Evolutionary conservation across 495 filamentous ascomycete genomes (phyloP).

Genomic region (Aspergillus conjunctus): DNA sequence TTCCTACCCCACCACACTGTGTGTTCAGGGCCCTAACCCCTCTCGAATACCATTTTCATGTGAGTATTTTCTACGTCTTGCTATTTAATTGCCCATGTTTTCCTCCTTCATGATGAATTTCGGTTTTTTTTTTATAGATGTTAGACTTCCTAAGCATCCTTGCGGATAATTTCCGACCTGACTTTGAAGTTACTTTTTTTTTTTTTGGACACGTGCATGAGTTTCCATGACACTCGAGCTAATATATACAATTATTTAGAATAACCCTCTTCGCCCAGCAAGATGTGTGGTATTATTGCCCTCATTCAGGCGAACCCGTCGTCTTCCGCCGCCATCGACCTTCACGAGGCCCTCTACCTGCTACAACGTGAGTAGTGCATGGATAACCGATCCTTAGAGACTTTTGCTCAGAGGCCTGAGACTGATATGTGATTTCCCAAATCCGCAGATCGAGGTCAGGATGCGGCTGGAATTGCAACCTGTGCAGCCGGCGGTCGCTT

Average conservation of each 20-base stretch:
- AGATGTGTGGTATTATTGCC: constrained; percentile 87
- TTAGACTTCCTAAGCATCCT: constrained; percentile 52
- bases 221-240: constrained; percentile 19
- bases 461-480: constrained; percentile 85
- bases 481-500: constrained; percentile 78
- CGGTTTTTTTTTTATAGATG: constrained; percentile 51
- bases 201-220: background rate
- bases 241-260: constrained; percentile 23
- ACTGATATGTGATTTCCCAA: constrained; percentile 6
- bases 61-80: constrained; percentile 13
- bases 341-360: constrained; percentile 89
- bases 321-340: constrained; percentile 70
- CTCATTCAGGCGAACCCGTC: constrained; percentile 72
- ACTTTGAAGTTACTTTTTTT: constrained; percentile 28
- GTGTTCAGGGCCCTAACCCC: constrained; percentile 18
- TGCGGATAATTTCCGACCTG: constrained; percentile 50
- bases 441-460: constrained; percentile 67
- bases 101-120: constrained; percentile 47
- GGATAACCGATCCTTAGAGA: background rate
- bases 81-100: background rate
- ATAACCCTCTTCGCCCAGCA: constrained; percentile 25
- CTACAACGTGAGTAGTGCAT: constrained; percentile 63
- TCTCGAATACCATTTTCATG: constrained; percentile 2
- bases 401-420: background rate
- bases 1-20: constrained; percentile 23